These are phyloP conservation scores for Albizia julibrissin DNA, from an alignment of 306 rosid species.

Conservation along the genomic window DNA sequence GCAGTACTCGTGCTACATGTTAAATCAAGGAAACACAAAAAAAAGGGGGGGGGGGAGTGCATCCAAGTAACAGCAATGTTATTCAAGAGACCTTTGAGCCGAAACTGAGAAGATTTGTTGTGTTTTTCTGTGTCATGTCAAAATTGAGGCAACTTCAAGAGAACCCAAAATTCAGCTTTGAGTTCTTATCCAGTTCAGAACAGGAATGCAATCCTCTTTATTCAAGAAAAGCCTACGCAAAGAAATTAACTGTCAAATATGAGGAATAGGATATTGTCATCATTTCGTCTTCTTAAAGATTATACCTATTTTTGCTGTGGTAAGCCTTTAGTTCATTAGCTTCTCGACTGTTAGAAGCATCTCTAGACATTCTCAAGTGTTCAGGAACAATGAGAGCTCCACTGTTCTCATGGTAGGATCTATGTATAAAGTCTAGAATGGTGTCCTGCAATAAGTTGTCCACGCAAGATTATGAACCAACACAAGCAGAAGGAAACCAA, in stretches of 20 bases:
- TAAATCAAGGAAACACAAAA: neutral
- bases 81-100: conserved; percentile 22
- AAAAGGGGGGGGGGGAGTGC: neutral
- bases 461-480: conserved; percentile 5
- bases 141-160: conserved; percentile 26
- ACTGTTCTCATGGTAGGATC: conserved; percentile 54
- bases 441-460: conserved; percentile 58
- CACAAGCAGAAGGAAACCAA: conserved; percentile 6
- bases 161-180: conserved; percentile 35
- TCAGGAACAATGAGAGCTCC: conserved; percentile 62
- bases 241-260: conserved; percentile 23
- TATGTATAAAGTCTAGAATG: conserved; percentile 64
- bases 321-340: conserved; percentile 60
- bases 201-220: conserved; percentile 67
- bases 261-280: conserved; percentile 2
- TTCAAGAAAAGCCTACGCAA: conserved; percentile 66
- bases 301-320: conserved; percentile 67
- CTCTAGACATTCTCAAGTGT: conserved; percentile 61
- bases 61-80: conserved; percentile 9
- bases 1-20: too few species aligned
- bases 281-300: neutral
- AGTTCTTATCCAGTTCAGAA: conserved; percentile 74
- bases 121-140: conserved; percentile 18
- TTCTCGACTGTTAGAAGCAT: conserved; percentile 49
- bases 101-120: conserved; percentile 15